A percentile compares a stretch with the other conserved stretches of the same genome.
Evolutionary conservation across 108 stramenopile genomes (phyloP).

Genomic region (Craspedostauros australis): DNA sequence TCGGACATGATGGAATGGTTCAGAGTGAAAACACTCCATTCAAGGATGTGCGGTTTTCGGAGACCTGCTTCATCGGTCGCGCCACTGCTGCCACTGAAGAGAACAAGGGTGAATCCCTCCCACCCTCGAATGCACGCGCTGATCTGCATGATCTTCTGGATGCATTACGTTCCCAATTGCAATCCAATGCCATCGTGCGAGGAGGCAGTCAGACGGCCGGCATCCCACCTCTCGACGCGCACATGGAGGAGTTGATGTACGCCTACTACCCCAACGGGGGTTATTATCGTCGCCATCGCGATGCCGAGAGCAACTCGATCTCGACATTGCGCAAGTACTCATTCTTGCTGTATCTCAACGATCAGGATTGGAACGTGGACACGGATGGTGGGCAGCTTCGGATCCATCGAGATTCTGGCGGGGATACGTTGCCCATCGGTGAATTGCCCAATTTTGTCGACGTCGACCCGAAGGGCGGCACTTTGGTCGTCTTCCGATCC

Average conservation of each 20-base stretch:
- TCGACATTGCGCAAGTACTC: background rate
- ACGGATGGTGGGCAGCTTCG: too few species aligned
- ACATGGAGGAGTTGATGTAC: background rate
- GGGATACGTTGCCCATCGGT: too few species aligned
- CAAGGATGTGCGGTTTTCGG: background rate
- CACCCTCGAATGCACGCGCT: too few species aligned
- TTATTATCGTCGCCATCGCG: background rate
- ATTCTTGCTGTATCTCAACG: background rate
- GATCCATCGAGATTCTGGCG: too few species aligned
- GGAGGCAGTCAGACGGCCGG: too few species aligned
- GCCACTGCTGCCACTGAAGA: too few species aligned
- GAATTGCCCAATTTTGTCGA: background rate
- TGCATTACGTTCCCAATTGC: too few species aligned
- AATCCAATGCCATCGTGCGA: too few species aligned
- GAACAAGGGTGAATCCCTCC: too few species aligned
- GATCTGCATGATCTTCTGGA: too few species aligned
- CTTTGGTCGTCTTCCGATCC: too few species aligned
- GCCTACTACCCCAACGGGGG: background rate
- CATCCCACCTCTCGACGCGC: background rate
- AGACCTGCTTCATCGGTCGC: slow-evolving; percentile 1
- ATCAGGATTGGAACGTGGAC: too few species aligned
- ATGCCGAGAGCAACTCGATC: background rate
- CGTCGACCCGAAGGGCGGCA: slow-evolving; percentile 4
- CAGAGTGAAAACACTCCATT: background rate
- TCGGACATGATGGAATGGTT: background rate